phyloP scores from a whole-genome alignment of 805 yeast genomes.

The Ogataea pini region DNA sequence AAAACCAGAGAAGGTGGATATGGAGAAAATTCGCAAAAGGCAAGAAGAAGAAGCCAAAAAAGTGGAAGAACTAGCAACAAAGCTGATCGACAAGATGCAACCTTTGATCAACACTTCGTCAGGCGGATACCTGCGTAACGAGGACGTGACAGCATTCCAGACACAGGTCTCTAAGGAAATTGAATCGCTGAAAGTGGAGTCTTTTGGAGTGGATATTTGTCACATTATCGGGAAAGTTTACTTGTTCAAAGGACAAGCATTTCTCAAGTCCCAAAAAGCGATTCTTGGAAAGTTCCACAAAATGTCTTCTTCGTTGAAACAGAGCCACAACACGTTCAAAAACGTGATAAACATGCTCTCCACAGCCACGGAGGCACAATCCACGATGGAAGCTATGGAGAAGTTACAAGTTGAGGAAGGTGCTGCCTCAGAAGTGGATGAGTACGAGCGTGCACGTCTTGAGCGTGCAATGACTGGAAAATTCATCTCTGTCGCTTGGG shows the following conservation, averaged over 20 bases:
- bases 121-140: conserved; percentile 42
- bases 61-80: conserved; percentile 60
- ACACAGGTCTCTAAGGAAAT: conserved; percentile 77
- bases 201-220: conserved; percentile 80
- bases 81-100: conserved; percentile 43
- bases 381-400: conserved; percentile 70
- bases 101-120: conserved; percentile 43
- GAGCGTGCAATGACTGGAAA: conserved; percentile 78
- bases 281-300: conserved; percentile 58
- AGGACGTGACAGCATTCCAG: conserved; percentile 52
- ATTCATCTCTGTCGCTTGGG: conserved; percentile 83
- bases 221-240: conserved; percentile 75
- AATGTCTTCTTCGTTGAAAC: conserved; percentile 68
- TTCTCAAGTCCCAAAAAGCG: conserved; percentile 65
- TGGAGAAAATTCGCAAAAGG: conserved; percentile 33
- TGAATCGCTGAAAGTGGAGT: conserved; percentile 76
- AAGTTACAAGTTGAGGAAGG: conserved; percentile 49
- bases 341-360: conserved; percentile 72
- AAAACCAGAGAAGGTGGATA: conserved; percentile 23
- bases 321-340: conserved; percentile 70
- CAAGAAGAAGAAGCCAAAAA: conserved; percentile 40
- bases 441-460: conserved; percentile 56
- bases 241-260: conserved; percentile 62
- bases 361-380: conserved; percentile 76
- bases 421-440: conserved; percentile 44